Evolutionary conservation across 1,284 basidiomycete genomes (phyloP).

Genomic region (Apiotrichum sp.): DNA sequence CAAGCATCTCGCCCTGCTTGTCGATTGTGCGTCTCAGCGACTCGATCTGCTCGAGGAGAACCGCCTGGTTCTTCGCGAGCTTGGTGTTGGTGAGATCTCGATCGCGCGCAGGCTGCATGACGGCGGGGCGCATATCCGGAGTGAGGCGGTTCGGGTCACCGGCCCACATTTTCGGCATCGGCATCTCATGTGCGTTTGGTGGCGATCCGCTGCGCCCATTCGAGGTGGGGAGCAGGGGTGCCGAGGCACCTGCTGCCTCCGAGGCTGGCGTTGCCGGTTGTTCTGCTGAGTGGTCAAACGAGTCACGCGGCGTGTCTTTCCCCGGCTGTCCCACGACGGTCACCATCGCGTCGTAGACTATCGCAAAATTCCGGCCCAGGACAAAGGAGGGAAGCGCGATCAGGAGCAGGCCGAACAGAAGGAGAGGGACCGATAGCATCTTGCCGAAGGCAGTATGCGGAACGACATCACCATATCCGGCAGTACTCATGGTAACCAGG

Average conservation of each 20-base stretch:
- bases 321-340: neutral
- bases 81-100: conserved; percentile 45
- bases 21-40: conserved; percentile 38
- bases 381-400: conserved; percentile 85
- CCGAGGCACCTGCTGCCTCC: neutral
- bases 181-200: neutral
- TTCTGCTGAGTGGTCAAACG: neutral
- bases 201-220: neutral
- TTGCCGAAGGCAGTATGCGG: conserved; percentile 75
- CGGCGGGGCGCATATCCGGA: neutral
- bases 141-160: conserved; percentile 11
- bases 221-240: neutral
- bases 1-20: conserved; percentile 33
- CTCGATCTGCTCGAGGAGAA: conserved; percentile 43
- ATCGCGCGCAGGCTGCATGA: conserved; percentile 2
- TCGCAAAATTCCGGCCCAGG: conserved; percentile 77
- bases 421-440: conserved; percentile 71
- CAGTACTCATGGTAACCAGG: conserved; percentile 50
- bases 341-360: conserved; percentile 71
- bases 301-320: neutral
- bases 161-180: conserved; percentile 10
- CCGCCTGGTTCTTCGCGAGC: conserved; percentile 46
- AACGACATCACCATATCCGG: conserved; percentile 68
- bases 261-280: too few relatives aligned
- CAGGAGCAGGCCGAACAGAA: conserved; percentile 74